Evolutionary conservation across 108 stramenopile species (phyloP).

Genomic region (Hondaea fermentalgiana): DNA sequence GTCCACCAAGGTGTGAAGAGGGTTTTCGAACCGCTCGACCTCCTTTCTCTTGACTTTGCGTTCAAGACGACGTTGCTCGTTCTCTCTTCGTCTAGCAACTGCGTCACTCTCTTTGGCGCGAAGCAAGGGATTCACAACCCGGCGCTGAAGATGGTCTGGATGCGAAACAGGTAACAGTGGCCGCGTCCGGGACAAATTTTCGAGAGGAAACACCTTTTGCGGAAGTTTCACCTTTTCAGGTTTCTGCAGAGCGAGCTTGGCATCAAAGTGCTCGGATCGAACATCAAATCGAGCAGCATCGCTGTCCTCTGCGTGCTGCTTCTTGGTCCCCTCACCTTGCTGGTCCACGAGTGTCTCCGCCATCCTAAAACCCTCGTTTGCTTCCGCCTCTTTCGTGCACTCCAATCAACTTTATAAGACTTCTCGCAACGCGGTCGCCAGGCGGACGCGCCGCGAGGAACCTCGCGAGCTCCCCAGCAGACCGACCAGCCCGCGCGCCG

Average conservation of each 20-base stretch:
- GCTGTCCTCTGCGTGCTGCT: background rate
- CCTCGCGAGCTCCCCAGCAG: no score
- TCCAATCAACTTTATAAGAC: no score
- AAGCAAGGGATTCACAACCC: background rate
- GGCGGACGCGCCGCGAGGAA: no score
- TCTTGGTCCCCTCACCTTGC: background rate
- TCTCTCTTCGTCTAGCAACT: background rate
- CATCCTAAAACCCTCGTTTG: no score
- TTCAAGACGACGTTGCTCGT: background rate
- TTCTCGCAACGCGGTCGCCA: no score
- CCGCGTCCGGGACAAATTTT: background rate
- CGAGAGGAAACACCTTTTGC: background rate
- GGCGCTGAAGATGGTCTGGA: background rate
- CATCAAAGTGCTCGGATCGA: background rate
- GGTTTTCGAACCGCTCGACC: background rate
- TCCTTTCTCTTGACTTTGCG: background rate
- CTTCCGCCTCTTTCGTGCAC: no score
- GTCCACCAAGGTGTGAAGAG: background rate
- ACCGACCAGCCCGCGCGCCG: no score
- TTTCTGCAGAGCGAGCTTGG: background rate
- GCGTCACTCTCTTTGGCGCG: background rate
- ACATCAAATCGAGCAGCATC: background rate
- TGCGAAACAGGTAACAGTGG: background rate
- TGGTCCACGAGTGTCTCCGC: no score
- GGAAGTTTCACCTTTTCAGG: background rate